Evolutionary conservation across 768 basidiomycete species (phyloP), one percentile per base, ranked within the genome.

Genomic region (Tylopilus rubrobrunneus): DNA sequence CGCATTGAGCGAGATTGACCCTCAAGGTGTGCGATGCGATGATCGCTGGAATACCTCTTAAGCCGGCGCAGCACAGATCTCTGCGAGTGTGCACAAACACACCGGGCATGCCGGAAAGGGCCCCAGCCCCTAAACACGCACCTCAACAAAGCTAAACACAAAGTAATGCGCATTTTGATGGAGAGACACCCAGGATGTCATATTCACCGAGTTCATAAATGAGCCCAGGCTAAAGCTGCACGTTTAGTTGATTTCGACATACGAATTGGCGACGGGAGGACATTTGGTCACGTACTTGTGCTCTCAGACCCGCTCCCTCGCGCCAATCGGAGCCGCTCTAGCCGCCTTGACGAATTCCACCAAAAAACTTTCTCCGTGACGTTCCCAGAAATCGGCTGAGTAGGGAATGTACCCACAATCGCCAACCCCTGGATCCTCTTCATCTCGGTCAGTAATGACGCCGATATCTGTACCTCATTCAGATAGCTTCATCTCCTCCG

Each of bases 11-110:
- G 27, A 72, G 54, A 31, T 64, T 60, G 23, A 74, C 57, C 29
- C 48, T 31, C 34, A 75, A 48, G 7, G 59, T 57, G 40, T 53
- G 67, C 12, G 70, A 68, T n/a, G 57, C 44, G 43, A 66, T 66
- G 42, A 57, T 63, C 49, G 52, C n/a, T 19, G 45, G 11, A 28
- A 47, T 53, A 10, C 27, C 15, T 39, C 3, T 19, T 7, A 39
- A 17, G 7, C 37, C 15, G 15, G 17, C 17, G 14, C 37, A 7
- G n/a, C 37, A 39, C 37, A 7, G n/a, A 39, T 15, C 29, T 25
- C 25, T 25, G 25, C 5, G 25, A 25, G 25, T 25, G 25, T 25
- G 25, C 25, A 25, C 25, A 25, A 25, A 25, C 25, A 25, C 5
- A 25, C 25, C 5, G 25, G 3, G 25, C 25, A 25, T 25, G 25